Base-by-base conservation (phyloP, 108 stramenopile genomes). In the Parietichytrium sp. region DNA sequence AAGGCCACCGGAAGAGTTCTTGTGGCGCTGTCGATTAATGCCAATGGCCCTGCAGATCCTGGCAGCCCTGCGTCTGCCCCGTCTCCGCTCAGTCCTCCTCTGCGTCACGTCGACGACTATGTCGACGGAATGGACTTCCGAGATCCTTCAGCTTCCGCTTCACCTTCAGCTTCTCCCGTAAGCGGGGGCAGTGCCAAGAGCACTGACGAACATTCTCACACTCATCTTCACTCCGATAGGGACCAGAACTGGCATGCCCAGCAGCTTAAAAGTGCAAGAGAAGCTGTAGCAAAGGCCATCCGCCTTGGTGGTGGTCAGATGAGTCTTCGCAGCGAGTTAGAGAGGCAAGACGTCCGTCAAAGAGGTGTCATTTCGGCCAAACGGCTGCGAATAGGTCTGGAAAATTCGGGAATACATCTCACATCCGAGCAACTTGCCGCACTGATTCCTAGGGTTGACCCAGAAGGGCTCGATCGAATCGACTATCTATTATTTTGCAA, bases 41-140 rank as follows among this genome's bases (percentile, higher is more conserved):
- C n/a, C n/a, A n/a, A n/a, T n/a, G n/a, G n/a, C n/a, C n/a, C n/a
- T n/a, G n/a, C n/a, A n/a, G n/a, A n/a, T n/a, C n/a, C n/a, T n/a
- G n/a, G n/a, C n/a, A 18, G 55, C 36, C 12, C 20, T 72, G 0
- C 4, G 18, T 13, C 26, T 27, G 52, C 52, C 7, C 8, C 12
- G 4, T 52, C 52, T 4, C 26, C 15, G 18, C 55, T 42, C 12
- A 42, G 36, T 13, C 55, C 55, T n/a, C 55, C 55, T 42, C 20
- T 72, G 4, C 18, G 36, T 4, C 33, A 38, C 30, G 55, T 72
- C 6, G 55, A 72, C 38, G 55, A 72, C 18, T 72, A 72, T 18
- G 18, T n/a, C 30, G 55, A 72, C 8, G 55, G 55, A n/a, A 72
- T 72, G 55, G 29, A 72, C 7, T 72, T 72, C 29, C n/a, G n/a